These are phyloP conservation scores for Aspergillus japonicus DNA, from an alignment of 2,329 filamentous ascomycete species.

Conservation along the genomic window DNA sequence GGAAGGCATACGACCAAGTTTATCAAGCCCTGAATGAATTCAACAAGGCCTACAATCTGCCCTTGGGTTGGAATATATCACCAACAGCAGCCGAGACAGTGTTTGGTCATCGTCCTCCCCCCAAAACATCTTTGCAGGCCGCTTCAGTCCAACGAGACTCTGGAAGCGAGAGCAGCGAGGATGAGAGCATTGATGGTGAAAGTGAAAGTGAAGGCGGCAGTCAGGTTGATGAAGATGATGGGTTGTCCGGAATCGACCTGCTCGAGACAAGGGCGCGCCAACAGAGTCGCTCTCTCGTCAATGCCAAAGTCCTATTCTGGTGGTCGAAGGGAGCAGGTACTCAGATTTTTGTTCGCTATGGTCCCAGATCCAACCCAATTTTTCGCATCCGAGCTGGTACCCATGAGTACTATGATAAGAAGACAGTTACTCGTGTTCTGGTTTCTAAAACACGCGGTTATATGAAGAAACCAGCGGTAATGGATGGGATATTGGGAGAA, in stretches of 20 bases:
- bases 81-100: neutral
- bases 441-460: neutral
- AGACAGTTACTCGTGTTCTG: neutral
- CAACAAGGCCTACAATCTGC: neutral
- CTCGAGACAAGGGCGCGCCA: neutral
- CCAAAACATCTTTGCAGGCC: neutral
- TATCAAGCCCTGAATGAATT: neutral
- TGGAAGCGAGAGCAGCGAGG: neutral
- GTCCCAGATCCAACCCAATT: neutral
- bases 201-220: neutral
- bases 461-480: neutral
- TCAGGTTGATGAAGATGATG: neutral
- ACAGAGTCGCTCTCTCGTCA: neutral
- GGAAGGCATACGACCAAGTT: neutral
- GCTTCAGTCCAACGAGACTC: neutral
- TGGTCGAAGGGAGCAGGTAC: neutral
- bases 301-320: neutral
- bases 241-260: neutral
- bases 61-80: neutral
- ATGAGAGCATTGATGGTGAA: neutral
- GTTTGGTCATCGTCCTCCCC: neutral
- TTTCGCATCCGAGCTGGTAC: neutral
- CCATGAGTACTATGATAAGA: neutral
- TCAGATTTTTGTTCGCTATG: neutral
- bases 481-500: neutral